phyloP scores from a whole-genome alignment of 352 stramenopile genomes.

The Globisporangium spiculum region DNA sequence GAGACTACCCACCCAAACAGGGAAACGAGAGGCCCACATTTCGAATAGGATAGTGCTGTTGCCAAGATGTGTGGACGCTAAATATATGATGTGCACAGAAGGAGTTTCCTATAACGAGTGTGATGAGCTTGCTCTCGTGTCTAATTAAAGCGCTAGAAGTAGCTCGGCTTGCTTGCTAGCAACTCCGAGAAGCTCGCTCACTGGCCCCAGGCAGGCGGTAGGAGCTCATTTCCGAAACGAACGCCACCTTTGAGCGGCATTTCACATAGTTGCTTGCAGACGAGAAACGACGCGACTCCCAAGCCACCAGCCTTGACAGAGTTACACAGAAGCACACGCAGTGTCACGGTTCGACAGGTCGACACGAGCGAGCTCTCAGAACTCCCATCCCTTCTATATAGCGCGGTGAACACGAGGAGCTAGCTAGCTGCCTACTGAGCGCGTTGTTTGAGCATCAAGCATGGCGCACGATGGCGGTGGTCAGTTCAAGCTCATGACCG shows the following conservation, averaged over 20 bases:
- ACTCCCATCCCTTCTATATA: neutral
- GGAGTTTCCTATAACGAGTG: too few species aligned
- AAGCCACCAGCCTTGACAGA: neutral
- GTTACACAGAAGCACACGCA: neutral
- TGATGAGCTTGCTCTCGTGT: too few species aligned
- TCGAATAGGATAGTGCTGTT: too few species aligned
- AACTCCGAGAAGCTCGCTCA: too few species aligned
- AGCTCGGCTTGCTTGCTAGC: neutral
- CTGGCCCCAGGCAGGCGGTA: too few species aligned
- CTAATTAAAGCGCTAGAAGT: neutral
- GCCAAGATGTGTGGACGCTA: too few species aligned
- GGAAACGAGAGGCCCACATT: too few species aligned
- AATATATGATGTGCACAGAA: too few species aligned
- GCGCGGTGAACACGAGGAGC: neutral
- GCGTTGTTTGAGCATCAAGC: neutral
- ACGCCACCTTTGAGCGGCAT: neutral
- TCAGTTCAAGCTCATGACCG: conserved; percentile 42
- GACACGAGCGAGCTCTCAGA: neutral
- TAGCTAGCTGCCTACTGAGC: neutral
- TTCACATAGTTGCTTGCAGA: conserved; percentile 7
- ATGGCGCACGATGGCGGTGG: conserved; percentile 10
- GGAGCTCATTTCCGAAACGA: neutral
- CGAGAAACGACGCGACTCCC: conserved; percentile 3
- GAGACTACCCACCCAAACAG: too few species aligned
- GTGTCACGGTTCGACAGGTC: neutral